Evolutionary conservation across 805 yeast species (phyloP), one percentile per base, ranked within the genome.

Genomic region (Sugiyamaella americana): DNA sequence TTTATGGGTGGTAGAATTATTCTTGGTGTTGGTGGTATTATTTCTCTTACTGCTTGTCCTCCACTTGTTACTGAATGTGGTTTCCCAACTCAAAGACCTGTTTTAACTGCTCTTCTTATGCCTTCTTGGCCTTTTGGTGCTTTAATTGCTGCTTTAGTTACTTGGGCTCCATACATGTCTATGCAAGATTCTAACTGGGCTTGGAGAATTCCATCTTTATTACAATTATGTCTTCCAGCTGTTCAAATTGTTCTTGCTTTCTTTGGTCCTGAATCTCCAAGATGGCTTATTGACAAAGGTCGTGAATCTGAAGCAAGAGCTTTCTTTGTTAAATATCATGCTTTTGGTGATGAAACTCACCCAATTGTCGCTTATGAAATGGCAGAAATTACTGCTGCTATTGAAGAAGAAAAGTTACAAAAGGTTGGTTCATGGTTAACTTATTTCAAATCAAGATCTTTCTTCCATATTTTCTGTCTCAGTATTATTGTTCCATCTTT

Each of bases 201-300:
- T 17, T 84, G 91, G 88, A 77, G 91, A 69, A 71, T 84, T 60
- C 89, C 93, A 6, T 75, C 84, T 49, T 80, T 85, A 2, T 64
- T 82, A 57, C 94, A 85, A 67, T 69, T 78, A 47, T 52, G 81
- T 35, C 80, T 82, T 59, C 50, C 86, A 41, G 64, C 84, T 35
- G 58, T 82, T 45, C 68, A 84, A 77, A 79, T 48, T 26, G 65
- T 40, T 18, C 67, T 71, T 23, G 60, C 70, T 35, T 58, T 77
- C 37, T 75, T 79, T 38, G 66, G 87, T n/a, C 97, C 98, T 0
- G 97, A 89, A 64, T 79, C 89, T 35, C 96, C 96, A 0, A 72
- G 96, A 49, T 89, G 74, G 66, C 79, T 76, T 58, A 87, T 89
- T 29, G 76, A 74, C 46, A 75, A 76, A 51, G 77, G 76, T 51